phyloP scores from a whole-genome alignment of 768 basidiomycete genomes.

The Naganishia vaughanmartiniae region DNA sequence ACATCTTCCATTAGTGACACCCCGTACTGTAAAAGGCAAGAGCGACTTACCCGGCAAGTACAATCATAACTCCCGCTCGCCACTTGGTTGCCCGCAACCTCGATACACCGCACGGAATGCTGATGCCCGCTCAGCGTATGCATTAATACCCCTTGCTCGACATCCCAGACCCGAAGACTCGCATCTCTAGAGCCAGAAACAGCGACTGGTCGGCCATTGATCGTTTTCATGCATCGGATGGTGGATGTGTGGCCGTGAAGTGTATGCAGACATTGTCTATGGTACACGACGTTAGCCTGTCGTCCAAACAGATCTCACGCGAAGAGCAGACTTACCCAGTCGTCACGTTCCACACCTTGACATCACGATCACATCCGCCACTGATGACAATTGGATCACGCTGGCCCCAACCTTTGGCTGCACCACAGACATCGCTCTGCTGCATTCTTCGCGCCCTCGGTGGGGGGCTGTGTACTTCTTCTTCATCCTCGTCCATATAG shows the following conservation, averaged over 20 bases:
- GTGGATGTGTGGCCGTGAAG: conserved; percentile 84
- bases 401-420: conserved; percentile 86
- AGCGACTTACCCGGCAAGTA: conserved; percentile 66
- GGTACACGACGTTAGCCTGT: not conserved
- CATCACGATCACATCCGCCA: conserved; percentile 85
- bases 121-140: conserved; percentile 71
- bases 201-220: conserved; percentile 82
- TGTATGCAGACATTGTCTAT: conserved; percentile 68
- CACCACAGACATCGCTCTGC: conserved; percentile 59
- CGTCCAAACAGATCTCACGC: not conserved
- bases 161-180: conserved; percentile 87
- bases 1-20: not conserved
- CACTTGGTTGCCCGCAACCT: conserved; percentile 75
- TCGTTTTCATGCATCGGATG: conserved; percentile 80
- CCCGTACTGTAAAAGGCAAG: not conserved
- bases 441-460: conserved; percentile 40
- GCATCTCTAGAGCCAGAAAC: conserved; percentile 85
- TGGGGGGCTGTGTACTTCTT: not conserved
- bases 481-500: not conserved
- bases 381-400: conserved; percentile 77
- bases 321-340: conserved; percentile 63
- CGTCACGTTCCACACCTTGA: conserved; percentile 88
- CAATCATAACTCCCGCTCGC: conserved; percentile 93
- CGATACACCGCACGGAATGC: conserved; percentile 79
- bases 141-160: conserved; percentile 64